These are phyloP conservation scores for Aspergillus sp. DNA, from an alignment of 2,329 filamentous ascomycete species.

Conservation along the genomic window DNA sequence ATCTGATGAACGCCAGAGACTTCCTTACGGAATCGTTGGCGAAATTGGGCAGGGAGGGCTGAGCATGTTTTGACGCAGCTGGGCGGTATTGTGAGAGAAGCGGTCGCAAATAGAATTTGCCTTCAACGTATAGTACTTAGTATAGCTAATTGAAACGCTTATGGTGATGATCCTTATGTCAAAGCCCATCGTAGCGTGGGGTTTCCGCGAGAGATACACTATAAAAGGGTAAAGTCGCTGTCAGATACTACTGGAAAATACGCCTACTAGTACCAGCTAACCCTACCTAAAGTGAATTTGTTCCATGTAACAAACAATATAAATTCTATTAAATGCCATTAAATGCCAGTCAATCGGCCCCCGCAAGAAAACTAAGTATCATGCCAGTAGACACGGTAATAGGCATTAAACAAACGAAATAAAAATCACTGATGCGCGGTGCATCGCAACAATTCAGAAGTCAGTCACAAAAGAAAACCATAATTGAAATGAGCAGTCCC, in stretches of 20 bases:
- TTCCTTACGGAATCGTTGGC: conserved; percentile 61
- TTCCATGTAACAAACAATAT: not conserved
- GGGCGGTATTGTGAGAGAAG: not conserved
- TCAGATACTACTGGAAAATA: no score
- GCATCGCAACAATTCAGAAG: not conserved
- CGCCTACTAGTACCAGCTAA: no score
- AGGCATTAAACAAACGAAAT: not conserved
- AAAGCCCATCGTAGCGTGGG: not conserved
- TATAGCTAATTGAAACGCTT: conserved; percentile 1
- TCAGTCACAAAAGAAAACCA: not conserved
- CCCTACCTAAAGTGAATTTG: no score
- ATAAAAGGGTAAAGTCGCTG: no score
- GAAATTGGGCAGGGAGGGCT: conserved; percentile 59
- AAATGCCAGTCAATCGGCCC: not conserved
- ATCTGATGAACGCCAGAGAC: conserved; percentile 63
- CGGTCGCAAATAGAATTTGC: conserved; percentile 13
- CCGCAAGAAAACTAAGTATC: not conserved
- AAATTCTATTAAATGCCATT: no score
- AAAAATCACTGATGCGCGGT: not conserved
- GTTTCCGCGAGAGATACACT: no score
- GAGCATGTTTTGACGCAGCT: conserved; percentile 9
- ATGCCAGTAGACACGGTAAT: no score
- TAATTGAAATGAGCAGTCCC: not conserved
- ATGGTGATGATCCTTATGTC: not conserved
- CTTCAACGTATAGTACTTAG: conserved; percentile 4